phyloP scores from a whole-genome alignment of 805 yeast genomes.

The Candida qinlingensis region DNA sequence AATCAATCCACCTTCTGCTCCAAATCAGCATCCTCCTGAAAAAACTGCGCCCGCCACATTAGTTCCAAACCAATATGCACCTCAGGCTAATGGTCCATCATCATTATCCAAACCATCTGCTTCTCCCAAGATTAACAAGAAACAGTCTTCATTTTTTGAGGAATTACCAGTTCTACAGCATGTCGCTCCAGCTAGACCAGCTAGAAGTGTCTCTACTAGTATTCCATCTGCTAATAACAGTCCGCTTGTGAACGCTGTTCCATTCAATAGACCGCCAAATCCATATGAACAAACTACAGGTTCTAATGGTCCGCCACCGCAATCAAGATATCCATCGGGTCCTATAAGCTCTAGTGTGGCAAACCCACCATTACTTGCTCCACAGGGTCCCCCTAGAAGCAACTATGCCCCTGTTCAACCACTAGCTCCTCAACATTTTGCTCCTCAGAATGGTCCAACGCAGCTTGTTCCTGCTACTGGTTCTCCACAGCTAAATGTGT shows the following conservation, averaged over 20 bases:
- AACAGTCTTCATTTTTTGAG: conserved; percentile 44
- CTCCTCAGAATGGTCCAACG: no score
- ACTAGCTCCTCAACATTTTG: no score
- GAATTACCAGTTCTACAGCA: conserved; percentile 45
- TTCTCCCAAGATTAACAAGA: conserved; percentile 26
- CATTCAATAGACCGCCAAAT: background rate
- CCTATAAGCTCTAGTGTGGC: background rate
- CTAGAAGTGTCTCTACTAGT: conserved; percentile 8
- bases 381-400: background rate
- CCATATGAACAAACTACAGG: background rate
- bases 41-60: background rate
- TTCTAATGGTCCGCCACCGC: background rate
- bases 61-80: background rate
- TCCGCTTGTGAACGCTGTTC: background rate
- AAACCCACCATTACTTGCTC: background rate
- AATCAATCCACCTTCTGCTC: background rate
- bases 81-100: background rate
- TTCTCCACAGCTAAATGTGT: no score
- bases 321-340: background rate
- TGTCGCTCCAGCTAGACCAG: conserved; percentile 14
- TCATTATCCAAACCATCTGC: conserved; percentile 1
- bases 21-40: conserved; percentile 2
- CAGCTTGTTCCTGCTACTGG: no score
- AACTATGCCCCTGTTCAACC: background rate
- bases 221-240: background rate